Base-by-base conservation (phyloP, 441 rosid species). In the Populus hybrid region DNA sequence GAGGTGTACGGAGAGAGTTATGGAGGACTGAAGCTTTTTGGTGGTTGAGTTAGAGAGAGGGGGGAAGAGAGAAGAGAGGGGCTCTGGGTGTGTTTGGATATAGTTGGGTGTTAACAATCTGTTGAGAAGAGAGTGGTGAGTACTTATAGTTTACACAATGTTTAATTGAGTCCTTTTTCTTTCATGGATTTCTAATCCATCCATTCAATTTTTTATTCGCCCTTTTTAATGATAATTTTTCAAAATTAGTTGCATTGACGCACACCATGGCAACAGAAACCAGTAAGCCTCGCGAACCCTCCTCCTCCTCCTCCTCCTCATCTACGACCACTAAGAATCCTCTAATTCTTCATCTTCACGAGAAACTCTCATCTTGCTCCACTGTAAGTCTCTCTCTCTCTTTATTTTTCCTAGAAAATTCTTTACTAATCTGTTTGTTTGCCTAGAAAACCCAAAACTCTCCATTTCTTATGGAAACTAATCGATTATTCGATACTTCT, bases 361-460 rank as follows among this genome's bases (percentile, higher is more conserved):
- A 89, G 32, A 61, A 67, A 74, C 81, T 94, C 72, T 75, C 83
- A 57, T 85, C 85, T 71, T 84, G 85, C 82, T 82, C 85, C 80
- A 79, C 77, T 78, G 97, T 89, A 82, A 83, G 81, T 35, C 42
- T 75, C 74, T 68, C 50, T 9, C 12, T 50, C 30, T 77, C 19
- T 75, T 0, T 32, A 4, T 14, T 65, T 77, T 72, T 9, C 69
- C 40, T 32, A 34, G 70, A 69, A 67, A 38, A 53, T 1, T 40
- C 11, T 24, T 16, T 26, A 23, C 16, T 65, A 23, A 7, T 38
- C 67, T 38, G 42, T 38, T 38, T 38, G 42, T 38, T 9, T 38
- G 9, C 42, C 42, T 7, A 38, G 42, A 38, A 38, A 38, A 38
- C 11, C 57, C 57, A 46, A 42, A 46, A 46, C 57, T 11, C 57